These are phyloP conservation scores for Lavandula angustifolia DNA, from an alignment of 257 asterid genomes.

Conservation along the genomic window DNA sequence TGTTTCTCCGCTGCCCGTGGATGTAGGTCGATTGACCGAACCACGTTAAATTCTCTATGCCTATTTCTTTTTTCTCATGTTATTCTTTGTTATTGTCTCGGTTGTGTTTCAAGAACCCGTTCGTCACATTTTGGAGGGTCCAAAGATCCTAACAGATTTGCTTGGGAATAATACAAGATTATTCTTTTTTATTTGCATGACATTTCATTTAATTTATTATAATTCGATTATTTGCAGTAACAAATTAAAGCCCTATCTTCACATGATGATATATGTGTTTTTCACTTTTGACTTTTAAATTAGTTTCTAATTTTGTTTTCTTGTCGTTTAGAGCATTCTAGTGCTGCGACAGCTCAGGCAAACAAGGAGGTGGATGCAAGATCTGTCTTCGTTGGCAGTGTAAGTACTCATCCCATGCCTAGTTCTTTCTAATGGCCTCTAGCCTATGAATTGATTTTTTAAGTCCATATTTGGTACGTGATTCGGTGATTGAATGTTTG, in stretches of 20 bases:
- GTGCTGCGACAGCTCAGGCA: slow-evolving; percentile 76
- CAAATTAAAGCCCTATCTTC: slow-evolving; percentile 11
- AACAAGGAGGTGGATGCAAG: slow-evolving; percentile 79
- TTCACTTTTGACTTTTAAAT: slow-evolving; percentile 6
- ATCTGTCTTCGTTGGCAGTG: slow-evolving; percentile 92
- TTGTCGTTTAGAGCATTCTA: slow-evolving; percentile 63
- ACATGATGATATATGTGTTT: slow-evolving; percentile 8
- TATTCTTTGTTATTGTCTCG: no score
- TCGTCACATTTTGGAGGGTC: no score
- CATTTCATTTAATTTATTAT: no score
- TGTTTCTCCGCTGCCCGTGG: no score
- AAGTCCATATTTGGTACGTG: slow-evolving; percentile 2
- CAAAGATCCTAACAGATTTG: no score
- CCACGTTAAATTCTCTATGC: no score
- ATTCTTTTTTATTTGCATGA: no score
- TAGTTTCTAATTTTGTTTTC: neutral
- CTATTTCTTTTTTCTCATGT: no score
- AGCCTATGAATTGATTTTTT: neutral
- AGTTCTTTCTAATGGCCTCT: slow-evolving; percentile 10
- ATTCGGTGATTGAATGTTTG: slow-evolving; percentile 7
- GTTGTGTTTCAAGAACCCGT: no score
- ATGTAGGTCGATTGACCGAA: no score
- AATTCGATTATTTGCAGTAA: neutral
- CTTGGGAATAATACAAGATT: no score
- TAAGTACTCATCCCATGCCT: slow-evolving; percentile 41